These are phyloP conservation scores for Chaetomium sp. DNA, from an alignment of 2,329 filamentous ascomycete species.

Conservation along the genomic window DNA sequence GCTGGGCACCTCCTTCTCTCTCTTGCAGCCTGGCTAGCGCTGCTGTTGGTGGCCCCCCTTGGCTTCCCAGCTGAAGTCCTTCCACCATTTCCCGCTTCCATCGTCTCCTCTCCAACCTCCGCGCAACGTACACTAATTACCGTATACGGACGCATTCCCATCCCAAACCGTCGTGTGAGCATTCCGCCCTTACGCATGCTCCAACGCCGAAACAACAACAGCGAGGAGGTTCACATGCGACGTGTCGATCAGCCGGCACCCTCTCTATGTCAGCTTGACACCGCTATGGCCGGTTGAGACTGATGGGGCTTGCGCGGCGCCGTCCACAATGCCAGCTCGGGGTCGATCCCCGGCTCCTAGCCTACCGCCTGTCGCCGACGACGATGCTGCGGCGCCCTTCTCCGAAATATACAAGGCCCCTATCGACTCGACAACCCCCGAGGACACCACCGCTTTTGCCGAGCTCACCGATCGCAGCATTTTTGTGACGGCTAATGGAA, in stretches of 20 bases:
- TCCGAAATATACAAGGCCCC: conserved; percentile 24
- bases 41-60: too few relatives aligned
- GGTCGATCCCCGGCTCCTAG: conserved; percentile 19
- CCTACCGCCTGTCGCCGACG: conserved; percentile 24
- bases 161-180: too few relatives aligned
- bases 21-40: too few relatives aligned
- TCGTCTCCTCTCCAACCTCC: too few relatives aligned
- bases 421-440: conserved; percentile 24
- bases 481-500: conserved; percentile 24
- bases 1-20: too few relatives aligned
- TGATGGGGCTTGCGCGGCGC: conserved; percentile 22
- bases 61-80: too few relatives aligned
- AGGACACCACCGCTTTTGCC: conserved; percentile 17
- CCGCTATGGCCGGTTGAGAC: conserved; percentile 22
- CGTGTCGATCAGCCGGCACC: conserved; percentile 12
- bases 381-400: conserved; percentile 24
- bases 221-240: conserved; percentile 16
- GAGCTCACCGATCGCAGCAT: conserved; percentile 25
- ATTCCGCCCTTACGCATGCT: neutral
- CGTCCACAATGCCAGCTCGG: conserved; percentile 24
- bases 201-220: conserved; percentile 8
- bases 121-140: too few relatives aligned
- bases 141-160: too few relatives aligned
- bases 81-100: too few relatives aligned
- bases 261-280: conserved; percentile 12